Evolutionary conservation across 202 grass and related monocot genomes (phyloP).

Genomic region (Schoenoplectus tabernaemontani): DNA sequence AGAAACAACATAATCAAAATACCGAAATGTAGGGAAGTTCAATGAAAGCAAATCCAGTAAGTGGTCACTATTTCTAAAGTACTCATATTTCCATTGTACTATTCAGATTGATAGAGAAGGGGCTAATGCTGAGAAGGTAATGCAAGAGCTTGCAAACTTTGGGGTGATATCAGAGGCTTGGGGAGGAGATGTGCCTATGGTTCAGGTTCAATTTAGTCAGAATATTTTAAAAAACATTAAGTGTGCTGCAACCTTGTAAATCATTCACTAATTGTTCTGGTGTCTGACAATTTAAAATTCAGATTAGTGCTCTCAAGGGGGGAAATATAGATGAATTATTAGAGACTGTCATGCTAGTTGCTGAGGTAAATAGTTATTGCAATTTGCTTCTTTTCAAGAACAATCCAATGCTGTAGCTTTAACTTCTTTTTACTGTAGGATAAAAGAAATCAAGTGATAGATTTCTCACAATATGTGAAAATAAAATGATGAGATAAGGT

Average conservation of each 20-base stretch:
- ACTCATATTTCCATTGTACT: conserved; percentile 21
- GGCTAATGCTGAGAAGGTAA: conserved; percentile 68
- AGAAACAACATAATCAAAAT: neutral
- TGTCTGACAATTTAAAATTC: conserved; percentile 25
- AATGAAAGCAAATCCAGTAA: neutral
- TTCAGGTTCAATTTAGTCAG: conserved; percentile 52
- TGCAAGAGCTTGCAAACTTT: conserved; percentile 90
- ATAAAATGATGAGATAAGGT: conserved; percentile 3
- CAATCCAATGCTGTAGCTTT: neutral
- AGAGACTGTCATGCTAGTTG: conserved; percentile 92
- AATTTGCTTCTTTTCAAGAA: conserved; percentile 1
- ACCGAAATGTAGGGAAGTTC: neutral
- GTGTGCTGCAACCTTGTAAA: neutral
- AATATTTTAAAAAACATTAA: neutral
- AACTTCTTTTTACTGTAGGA: neutral
- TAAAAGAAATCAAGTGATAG: neutral
- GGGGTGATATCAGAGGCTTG: conserved; percentile 89
- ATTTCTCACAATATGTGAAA: neutral
- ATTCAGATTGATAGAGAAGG: conserved; percentile 89
- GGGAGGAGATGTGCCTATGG: conserved; percentile 89
- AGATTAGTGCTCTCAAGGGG: conserved; percentile 97
- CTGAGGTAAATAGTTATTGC: conserved; percentile 48
- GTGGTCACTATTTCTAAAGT: neutral
- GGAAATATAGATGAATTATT: conserved; percentile 85
- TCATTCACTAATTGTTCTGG: conserved; percentile 27